phyloP scores from a whole-genome alignment of 2,329 filamentous ascomycete species.

The Pseudogymnoascus sp. region DNA sequence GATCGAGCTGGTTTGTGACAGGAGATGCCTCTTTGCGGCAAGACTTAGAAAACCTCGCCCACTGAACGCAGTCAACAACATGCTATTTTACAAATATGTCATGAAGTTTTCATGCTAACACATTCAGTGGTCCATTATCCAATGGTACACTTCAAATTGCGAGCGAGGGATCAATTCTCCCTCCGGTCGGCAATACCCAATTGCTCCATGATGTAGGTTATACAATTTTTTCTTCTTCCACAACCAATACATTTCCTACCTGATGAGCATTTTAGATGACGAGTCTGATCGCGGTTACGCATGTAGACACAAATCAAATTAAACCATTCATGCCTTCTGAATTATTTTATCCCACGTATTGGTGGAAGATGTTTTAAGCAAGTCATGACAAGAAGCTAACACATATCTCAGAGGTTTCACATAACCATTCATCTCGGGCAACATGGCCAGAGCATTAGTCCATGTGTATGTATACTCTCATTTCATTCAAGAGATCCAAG shows the following conservation, averaged over 20 bases:
- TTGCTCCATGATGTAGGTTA: conserved; percentile 14
- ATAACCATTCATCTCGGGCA: neutral
- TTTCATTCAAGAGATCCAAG: conserved; percentile 16
- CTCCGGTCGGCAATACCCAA: conserved; percentile 8
- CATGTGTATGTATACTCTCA: conserved; percentile 3
- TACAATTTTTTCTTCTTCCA: conserved; percentile 18
- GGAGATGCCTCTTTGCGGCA: conserved; percentile 88
- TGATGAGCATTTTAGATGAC: conserved; percentile 60
- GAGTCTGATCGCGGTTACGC: conserved; percentile 69
- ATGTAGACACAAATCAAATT: conserved; percentile 59
- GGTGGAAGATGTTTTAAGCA: conserved; percentile 9
- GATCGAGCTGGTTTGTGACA: conserved; percentile 52
- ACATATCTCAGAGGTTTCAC: conserved; percentile 10
- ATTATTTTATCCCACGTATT: conserved; percentile 27
- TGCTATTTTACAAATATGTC: conserved; percentile 1
- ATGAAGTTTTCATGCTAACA: conserved; percentile 5
- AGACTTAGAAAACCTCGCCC: conserved; percentile 99
- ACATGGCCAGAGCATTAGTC: neutral
- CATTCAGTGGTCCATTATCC: neutral
- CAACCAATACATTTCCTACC: conserved; percentile 17
- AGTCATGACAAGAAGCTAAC: conserved; percentile 9
- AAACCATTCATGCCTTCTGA: conserved; percentile 66
- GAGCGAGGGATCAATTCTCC: neutral
- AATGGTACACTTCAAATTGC: neutral
- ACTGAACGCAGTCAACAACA: conserved; percentile 54